Base-by-base conservation (phyloP, 495 filamentous ascomycete genomes). In the Penicillium lagena region DNA sequence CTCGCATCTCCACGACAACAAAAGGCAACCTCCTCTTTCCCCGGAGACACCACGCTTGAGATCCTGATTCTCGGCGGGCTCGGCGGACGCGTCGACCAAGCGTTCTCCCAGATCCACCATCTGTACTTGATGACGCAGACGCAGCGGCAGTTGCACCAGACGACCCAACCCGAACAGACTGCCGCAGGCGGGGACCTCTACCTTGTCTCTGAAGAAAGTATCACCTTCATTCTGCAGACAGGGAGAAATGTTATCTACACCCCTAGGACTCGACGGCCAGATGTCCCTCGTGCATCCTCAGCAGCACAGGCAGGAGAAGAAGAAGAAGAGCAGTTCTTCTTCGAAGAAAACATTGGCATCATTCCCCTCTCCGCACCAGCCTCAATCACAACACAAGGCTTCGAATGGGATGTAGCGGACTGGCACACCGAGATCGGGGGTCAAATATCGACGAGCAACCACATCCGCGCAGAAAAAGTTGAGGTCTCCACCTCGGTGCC, bases 401-500 rank as follows among this genome's bases (percentile, higher is more conserved):
- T 98, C 36, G 81, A 91, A 56, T 98, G 93, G 91, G 88, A 98
- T 64, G 84, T 98, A 1, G 49, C 72, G 45, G 69, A 85, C 42
- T 91, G 89, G 86, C 63, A 72, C 47, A 96, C 90, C 1, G 72
- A 78, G 52, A 89, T 97, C 62, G 93, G 91, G 0, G 81, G 81
- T 0, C 79, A 85, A 54, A 65, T 98, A 48, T 96, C 90, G 55
- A 97, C 93, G 37, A 98, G 93, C 63, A 98, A 98, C 67, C 86
- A 90, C 55, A 77, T 95, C 27, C 65, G 67, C 30, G 70, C 69
- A 38, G 67, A 78, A 9, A 50, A 56, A 8, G 74, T 94, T 40
- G 66, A 66, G 43, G 75, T 95, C 4, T 63, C 78, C 55, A 81
- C 86, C 29, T 77, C 76, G 7, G 79, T 75, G 46, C 75, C 80